Conservation (phyloP, 2,329 filamentous ascomycete species). For the Hirsutella thompsonii region DNA sequence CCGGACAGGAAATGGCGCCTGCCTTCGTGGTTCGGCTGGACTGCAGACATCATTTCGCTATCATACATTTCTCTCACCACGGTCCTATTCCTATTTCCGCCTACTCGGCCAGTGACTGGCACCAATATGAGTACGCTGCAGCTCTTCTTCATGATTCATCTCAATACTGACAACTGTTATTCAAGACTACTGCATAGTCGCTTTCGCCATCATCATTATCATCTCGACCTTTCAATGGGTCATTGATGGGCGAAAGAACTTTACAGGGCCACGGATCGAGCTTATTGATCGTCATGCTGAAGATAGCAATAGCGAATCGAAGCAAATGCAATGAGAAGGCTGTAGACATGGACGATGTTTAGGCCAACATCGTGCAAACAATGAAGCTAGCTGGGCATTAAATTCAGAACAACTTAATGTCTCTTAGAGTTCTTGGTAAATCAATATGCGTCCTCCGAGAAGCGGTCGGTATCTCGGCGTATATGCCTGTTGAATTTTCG, state of each 20-base stretch:
- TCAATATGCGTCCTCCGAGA: no score
- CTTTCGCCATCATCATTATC: conserved; percentile 30
- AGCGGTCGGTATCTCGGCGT: no score
- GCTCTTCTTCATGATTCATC: background rate
- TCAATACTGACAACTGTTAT: background rate
- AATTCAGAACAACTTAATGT: no score
- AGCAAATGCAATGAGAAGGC: background rate
- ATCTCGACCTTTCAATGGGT: conserved; percentile 30
- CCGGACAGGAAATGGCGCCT: conserved; percentile 32
- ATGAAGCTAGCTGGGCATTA: no score
- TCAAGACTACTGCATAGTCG: conserved; percentile 28
- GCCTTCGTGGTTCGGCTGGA: conserved; percentile 22
- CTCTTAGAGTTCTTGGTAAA: no score
- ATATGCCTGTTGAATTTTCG: no score
- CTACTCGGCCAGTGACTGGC: conserved; percentile 46
- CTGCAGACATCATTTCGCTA: conserved; percentile 31
- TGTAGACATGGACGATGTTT: no score
- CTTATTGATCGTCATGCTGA: background rate
- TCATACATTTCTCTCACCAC: conserved; percentile 54
- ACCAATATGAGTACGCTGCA: conserved; percentile 47
- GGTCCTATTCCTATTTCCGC: conserved; percentile 61
- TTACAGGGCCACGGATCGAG: conserved; percentile 18
- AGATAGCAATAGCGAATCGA: background rate
- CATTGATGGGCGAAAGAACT: conserved; percentile 32
- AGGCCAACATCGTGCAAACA: no score